phyloP scores from a whole-genome alignment of 768 basidiomycete genomes.

The Tricholoma terreum region DNA sequence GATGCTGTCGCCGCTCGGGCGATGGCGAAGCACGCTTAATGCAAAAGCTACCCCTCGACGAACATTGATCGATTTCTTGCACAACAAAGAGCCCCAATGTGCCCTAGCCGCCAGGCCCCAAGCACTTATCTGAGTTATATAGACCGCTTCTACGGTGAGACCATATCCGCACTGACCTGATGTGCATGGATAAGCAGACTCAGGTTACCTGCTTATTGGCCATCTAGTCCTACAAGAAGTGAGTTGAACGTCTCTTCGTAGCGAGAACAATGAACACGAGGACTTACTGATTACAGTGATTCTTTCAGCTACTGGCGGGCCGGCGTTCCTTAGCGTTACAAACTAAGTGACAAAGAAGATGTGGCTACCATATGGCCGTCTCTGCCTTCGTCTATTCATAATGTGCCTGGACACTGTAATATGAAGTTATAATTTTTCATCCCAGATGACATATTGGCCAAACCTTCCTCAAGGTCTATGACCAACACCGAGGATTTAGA shows the following conservation, averaged over 20 bases:
- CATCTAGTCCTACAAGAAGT: not conserved
- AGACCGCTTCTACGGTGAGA: too few relatives aligned
- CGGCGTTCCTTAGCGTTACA: not conserved
- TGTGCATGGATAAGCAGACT: not conserved
- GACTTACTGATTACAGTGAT: not conserved
- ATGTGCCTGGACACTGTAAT: not conserved
- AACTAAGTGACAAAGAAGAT: not conserved
- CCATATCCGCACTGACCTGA: not conserved
- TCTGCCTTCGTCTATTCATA: not conserved
- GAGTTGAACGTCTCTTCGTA: not conserved
- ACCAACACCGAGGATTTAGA: not conserved
- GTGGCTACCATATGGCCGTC: not conserved
- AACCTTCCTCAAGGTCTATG: not conserved
- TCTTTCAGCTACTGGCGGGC: not conserved
- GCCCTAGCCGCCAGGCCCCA: not conserved
- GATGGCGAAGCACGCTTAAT: slow-evolving; percentile 27
- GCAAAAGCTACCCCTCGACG: not conserved
- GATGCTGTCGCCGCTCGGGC: slow-evolving; percentile 37
- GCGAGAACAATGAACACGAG: not conserved
- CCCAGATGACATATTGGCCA: not conserved
- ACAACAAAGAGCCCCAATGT: not conserved
- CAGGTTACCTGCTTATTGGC: not conserved
- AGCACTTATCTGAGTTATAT: too few relatives aligned
- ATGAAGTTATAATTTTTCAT: not conserved
- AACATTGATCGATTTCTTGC: not conserved